These are phyloP conservation scores for Pulveroboletus ravenelii DNA, from an alignment of 768 basidiomycete genomes.

Conservation along the genomic window DNA sequence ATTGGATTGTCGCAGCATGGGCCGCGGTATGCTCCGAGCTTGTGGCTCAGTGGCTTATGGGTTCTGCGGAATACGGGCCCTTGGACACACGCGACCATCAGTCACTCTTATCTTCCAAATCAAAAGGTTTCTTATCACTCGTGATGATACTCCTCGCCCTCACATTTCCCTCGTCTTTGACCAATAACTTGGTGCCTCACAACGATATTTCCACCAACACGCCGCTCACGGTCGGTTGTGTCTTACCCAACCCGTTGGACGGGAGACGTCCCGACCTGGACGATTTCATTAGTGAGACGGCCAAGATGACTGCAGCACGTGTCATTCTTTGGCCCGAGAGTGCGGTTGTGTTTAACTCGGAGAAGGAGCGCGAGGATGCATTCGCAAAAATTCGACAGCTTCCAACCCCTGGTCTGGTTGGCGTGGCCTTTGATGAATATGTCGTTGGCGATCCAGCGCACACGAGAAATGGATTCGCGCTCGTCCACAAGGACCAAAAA, in stretches of 20 bases:
- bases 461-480: slow-evolving; percentile 58
- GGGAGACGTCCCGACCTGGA: slow-evolving; percentile 46
- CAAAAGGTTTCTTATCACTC: slow-evolving; percentile 34
- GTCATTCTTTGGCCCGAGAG: slow-evolving; percentile 80
- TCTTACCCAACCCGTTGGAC: slow-evolving; percentile 47
- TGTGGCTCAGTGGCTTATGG: slow-evolving; percentile 56
- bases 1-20: slow-evolving; percentile 77
- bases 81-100: slow-evolving; percentile 1
- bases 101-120: slow-evolving; percentile 16
- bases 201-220: slow-evolving; percentile 40
- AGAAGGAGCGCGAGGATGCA: slow-evolving; percentile 43
- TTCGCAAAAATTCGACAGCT: slow-evolving; percentile 40
- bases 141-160: slow-evolving; percentile 39
- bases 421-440: slow-evolving; percentile 69
- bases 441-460: slow-evolving; percentile 37
- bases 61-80: slow-evolving; percentile 20
- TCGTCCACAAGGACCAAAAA: slow-evolving; percentile 42
- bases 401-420: slow-evolving; percentile 42
- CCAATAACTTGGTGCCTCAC: slow-evolving; percentile 36
- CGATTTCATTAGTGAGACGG: slow-evolving; percentile 59
- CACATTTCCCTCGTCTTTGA: slow-evolving; percentile 52
- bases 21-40: slow-evolving; percentile 58
- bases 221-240: slow-evolving; percentile 61
- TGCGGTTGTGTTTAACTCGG: slow-evolving; percentile 59
- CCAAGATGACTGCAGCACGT: slow-evolving; percentile 43